Base-by-base conservation (phyloP, 345 rosid species). In the Leavenworthia alabamica region DNA sequence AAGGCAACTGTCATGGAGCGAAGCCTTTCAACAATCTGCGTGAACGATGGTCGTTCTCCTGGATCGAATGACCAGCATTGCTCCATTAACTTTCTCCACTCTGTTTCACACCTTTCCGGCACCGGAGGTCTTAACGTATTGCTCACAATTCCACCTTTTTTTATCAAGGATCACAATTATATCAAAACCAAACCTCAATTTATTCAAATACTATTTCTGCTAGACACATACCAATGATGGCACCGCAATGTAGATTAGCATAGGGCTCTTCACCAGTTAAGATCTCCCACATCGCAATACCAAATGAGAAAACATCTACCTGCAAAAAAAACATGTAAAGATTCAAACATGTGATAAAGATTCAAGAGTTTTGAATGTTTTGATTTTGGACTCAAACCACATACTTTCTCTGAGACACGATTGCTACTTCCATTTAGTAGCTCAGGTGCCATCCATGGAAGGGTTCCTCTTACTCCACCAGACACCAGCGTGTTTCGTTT, bases 381-480 rank as follows among this genome's bases (percentile, higher is more conserved):
- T 54, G 36, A 29, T 14, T 39, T 17, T 48, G 26, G 35, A 40
- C 20, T 67, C 36, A 40, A 48, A 48, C 11, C 22, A 29, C 52
- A 1, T 32, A 90, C 98, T 84, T 86, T 86, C 74, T 91, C 96
- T 0, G 96, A 91, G 62, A 88, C 98, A 32, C 81, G 81, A 56
- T 67, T 86, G 65, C 83, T 91, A 68, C 81, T 82, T 9, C 95
- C 98, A 22, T 80, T 86, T 71, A 91, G 67, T 39, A 88, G 72
- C 60, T 91, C 95, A 4, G 98, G 98, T 31, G 98, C 98, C 92
- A 91, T 91, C 98, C 98, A 88, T 4, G 98, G 98, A 48, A 91
- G 95, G 20, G 98, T 91, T 75, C 98, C 98, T 49, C 96, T 82
- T 19, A 91, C 89, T 14, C 96, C 98, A 41, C 96, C 96, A 0